A percentile compares a stretch with the other conserved stretches of the same genome.
Conservation (phyloP, 805 yeast species). For the Pichia paraexigua region DNA sequence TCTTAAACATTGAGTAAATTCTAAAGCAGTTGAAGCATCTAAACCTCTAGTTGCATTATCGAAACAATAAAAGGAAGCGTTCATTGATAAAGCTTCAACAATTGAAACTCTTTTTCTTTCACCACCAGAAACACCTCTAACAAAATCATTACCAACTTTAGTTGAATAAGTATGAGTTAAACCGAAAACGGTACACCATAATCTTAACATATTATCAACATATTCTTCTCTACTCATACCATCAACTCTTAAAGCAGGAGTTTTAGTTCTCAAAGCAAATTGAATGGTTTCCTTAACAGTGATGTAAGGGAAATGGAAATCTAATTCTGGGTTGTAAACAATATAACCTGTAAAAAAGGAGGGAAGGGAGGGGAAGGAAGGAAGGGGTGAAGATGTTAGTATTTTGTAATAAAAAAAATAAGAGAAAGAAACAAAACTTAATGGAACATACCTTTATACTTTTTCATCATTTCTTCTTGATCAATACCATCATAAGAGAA, state of each 20-base stretch:
- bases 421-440: not conserved
- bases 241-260: slow-evolving; percentile 45
- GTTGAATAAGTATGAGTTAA: slow-evolving; percentile 52
- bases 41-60: slow-evolving; percentile 67
- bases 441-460: slow-evolving; percentile 37
- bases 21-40: slow-evolving; percentile 66
- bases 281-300: slow-evolving; percentile 66
- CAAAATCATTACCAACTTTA: slow-evolving; percentile 57
- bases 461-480: slow-evolving; percentile 50
- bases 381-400: slow-evolving; percentile 6
- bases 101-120: slow-evolving; percentile 65
- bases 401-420: not conserved
- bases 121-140: slow-evolving; percentile 66
- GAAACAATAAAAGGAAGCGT: slow-evolving; percentile 52
- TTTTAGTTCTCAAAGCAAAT: slow-evolving; percentile 63
- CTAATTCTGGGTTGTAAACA: slow-evolving; percentile 54
- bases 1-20: slow-evolving; percentile 53
- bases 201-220: slow-evolving; percentile 35
- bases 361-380: not conserved
- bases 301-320: slow-evolving; percentile 68
- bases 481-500: slow-evolving; percentile 55
- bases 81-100: slow-evolving; percentile 52
- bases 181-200: slow-evolving; percentile 49
- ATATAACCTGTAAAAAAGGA: slow-evolving; percentile 30
- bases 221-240: slow-evolving; percentile 34